Evolutionary conservation across 768 basidiomycete genomes (phyloP), one percentile per base, ranked within the genome.

Genomic region (Tulasnella sp.): DNA sequence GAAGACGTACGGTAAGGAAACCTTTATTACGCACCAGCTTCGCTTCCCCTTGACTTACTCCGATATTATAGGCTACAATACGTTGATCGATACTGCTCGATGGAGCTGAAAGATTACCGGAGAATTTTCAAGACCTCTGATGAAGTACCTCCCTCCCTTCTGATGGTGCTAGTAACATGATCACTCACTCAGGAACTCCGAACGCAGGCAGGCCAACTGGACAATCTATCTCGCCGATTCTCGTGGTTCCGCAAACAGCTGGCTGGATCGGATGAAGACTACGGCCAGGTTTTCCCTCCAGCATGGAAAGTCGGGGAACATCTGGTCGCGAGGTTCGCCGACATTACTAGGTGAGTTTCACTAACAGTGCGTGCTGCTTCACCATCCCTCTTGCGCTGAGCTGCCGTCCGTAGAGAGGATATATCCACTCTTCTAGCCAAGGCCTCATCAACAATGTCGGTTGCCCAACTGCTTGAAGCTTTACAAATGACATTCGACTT

Each of bases 61-160:
- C 35, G 9, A 4, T 29, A 39, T n/a, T 1, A 19, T 74, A 84
- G 83, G 41, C 79, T 80, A 40, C 88, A 91, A 71, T 85, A 97
- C 70, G 84, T 98, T 14, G 92, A 95, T 68, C 89, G 94, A 67
- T 97, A 97, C 77, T 89, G 93, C 26, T 87, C 90, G 11, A 84
- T 95, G 17, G 93, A 97, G 76, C 84, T 99, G 32, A 93, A 94
- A 78, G 97, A 98, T 78, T 99, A 98, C 78, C 89, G 95, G 12
- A 89, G 95, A 26, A 95, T 99, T 78, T 98, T 99, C 81, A 88
- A 91, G 65, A 87, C 91, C 7, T 89, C 89, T 5, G 95, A 97
- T 75, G 97, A 98, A 80, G 94, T 80, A 34, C 22, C 76, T 47
- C 36, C 26, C n/a, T 16, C 40, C 22, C 52, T 16, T 16, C 37